These are phyloP conservation scores for Schwanniomyces occidentalis DNA, from an alignment of 805 yeast species.

Conservation along the genomic window DNA sequence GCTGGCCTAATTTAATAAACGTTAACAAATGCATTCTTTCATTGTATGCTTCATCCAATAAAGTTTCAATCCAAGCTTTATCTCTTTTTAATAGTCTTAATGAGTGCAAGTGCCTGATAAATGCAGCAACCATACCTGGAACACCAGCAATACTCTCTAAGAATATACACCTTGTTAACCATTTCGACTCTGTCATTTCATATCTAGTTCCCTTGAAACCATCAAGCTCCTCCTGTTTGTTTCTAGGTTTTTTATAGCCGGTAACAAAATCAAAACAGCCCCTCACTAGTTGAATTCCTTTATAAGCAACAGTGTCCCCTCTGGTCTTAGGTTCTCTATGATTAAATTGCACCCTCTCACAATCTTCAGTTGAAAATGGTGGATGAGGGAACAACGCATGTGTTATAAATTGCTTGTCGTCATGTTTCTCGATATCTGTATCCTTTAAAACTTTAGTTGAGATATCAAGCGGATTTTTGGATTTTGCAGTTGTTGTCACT, in stretches of 20 bases:
- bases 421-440: slow-evolving; percentile 21
- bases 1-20: slow-evolving; percentile 63
- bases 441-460: slow-evolving; percentile 26
- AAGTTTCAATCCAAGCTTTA: slow-evolving; percentile 73
- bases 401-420: slow-evolving; percentile 37
- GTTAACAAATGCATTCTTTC: slow-evolving; percentile 77
- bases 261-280: slow-evolving; percentile 59
- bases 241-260: slow-evolving; percentile 61
- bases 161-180: slow-evolving; percentile 64
- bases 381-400: slow-evolving; percentile 43
- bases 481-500: background rate
- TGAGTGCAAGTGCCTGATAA: slow-evolving; percentile 66
- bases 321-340: slow-evolving; percentile 51
- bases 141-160: slow-evolving; percentile 75
- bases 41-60: slow-evolving; percentile 74
- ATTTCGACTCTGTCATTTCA: slow-evolving; percentile 60
- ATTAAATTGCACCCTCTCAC: slow-evolving; percentile 42
- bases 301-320: slow-evolving; percentile 54
- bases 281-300: slow-evolving; percentile 47
- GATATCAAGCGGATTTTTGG: slow-evolving; percentile 18
- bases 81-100: slow-evolving; percentile 62
- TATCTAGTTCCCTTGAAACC: slow-evolving; percentile 41
- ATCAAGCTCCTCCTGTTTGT: slow-evolving; percentile 22
- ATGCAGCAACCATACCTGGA: slow-evolving; percentile 79
- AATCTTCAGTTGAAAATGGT: slow-evolving; percentile 26